A percentile compares a stretch with the other conserved stretches of the same genome.
These are phyloP conservation scores for Torulaspora franciscae DNA, from an alignment of 805 yeast genomes.

Conservation along the genomic window DNA sequence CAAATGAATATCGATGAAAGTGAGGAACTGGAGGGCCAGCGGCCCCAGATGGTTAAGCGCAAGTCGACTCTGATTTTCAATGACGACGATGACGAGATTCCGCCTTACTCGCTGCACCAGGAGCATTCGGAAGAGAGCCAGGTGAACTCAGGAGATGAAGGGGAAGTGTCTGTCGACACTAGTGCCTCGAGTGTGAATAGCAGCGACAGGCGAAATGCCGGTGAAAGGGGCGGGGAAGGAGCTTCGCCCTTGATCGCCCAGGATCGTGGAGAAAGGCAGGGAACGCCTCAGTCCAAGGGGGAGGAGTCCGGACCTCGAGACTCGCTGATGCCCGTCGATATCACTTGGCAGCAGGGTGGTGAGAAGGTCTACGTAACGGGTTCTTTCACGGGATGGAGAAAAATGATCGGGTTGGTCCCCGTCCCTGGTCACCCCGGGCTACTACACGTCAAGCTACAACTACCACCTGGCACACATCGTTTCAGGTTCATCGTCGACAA, in stretches of 20 bases:
- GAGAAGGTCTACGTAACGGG: constrained; percentile 93
- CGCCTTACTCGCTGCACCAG: constrained; percentile 12
- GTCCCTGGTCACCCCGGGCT: constrained; percentile 34
- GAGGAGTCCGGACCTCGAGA: constrained; percentile 7
- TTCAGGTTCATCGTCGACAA: constrained; percentile 92
- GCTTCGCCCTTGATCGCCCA: constrained; percentile 1
- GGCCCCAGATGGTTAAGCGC: constrained; percentile 41
- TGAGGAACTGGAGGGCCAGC: constrained; percentile 18
- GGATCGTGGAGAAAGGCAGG: neutral
- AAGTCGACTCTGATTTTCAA: constrained; percentile 69
- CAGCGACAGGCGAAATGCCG: neutral
- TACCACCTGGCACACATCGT: constrained; percentile 89
- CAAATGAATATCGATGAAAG: constrained; percentile 35
- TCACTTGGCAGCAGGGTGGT: constrained; percentile 96
- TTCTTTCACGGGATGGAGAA: constrained; percentile 96
- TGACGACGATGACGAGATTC: constrained; percentile 50
- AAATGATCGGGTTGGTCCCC: constrained; percentile 80
- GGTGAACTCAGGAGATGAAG: constrained; percentile 5
- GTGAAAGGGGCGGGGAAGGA: constrained; percentile 1
- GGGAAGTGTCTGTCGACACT: neutral
- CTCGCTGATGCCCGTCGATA: constrained; percentile 51
- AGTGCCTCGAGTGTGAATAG: constrained; percentile 5
- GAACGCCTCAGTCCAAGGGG: constrained; percentile 7
- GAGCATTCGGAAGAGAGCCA: constrained; percentile 9
- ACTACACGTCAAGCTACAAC: constrained; percentile 63